phyloP scores from a whole-genome alignment of 495 filamentous ascomycete species.

The Xylaria sp. region DNA sequence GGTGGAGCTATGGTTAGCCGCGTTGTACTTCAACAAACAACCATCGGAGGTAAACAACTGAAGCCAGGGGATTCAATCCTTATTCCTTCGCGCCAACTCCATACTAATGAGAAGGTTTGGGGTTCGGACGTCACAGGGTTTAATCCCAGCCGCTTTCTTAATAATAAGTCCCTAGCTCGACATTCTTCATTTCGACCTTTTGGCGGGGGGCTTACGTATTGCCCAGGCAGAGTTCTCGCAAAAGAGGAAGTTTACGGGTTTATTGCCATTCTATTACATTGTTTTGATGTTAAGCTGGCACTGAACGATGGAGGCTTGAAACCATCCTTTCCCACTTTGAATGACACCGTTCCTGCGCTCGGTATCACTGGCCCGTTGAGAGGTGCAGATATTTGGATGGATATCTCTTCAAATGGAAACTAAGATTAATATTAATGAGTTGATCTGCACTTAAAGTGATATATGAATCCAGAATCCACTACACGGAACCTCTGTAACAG shows the following conservation, averaged over 20 bases:
- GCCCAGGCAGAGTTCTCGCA: not conserved
- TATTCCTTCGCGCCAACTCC: not conserved
- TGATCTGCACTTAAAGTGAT: too few species aligned
- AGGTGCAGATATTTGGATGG: too few species aligned
- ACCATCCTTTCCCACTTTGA: too few species aligned
- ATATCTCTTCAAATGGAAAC: too few species aligned
- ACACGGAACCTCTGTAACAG: too few species aligned
- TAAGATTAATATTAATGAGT: too few species aligned
- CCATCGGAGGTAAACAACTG: not conserved
- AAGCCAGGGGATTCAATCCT: not conserved
- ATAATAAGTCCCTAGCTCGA: not conserved
- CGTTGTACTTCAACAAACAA: not conserved
- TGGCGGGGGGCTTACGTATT: not conserved
- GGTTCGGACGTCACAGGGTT: not conserved
- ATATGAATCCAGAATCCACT: too few species aligned
- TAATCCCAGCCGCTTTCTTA: not conserved
- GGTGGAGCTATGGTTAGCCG: not conserved
- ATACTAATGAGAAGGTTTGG: not conserved
- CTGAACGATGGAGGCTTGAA: not conserved
- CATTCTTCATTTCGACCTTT: not conserved
- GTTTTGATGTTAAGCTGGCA: not conserved
- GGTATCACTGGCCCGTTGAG: too few species aligned
- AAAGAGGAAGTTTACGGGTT: not conserved
- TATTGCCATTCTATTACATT: not conserved
- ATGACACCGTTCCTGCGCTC: too few species aligned